Conservation (phyloP, 306 rosid species). For the Cucurbita maxima region DNA sequence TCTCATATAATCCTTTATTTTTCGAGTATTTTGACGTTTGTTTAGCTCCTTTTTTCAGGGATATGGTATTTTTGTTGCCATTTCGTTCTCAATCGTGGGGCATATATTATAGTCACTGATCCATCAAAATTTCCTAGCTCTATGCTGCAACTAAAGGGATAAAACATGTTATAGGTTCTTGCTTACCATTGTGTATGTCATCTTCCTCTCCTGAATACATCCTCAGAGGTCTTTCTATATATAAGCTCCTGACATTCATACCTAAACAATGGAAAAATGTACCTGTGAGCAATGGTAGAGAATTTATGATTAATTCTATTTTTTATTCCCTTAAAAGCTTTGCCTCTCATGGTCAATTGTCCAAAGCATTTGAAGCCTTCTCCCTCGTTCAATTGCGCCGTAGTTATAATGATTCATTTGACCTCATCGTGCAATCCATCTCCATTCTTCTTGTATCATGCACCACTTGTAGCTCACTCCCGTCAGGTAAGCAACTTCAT, state of each 20-base stretch:
- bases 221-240: background rate
- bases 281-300: conserved; percentile 10
- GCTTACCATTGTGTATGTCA: conserved; percentile 14
- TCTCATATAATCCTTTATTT: background rate
- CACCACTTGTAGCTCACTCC: conserved; percentile 21
- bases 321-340: conserved; percentile 35
- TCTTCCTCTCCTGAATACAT: background rate
- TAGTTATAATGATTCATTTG: conserved; percentile 20
- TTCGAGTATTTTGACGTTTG: background rate
- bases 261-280: background rate
- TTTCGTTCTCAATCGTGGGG: background rate
- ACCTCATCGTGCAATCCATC: conserved; percentile 30
- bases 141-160: conserved; percentile 2
- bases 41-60: background rate
- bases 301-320: conserved; percentile 44
- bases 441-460: conserved; percentile 45
- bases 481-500: conserved; percentile 65
- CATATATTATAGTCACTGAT: background rate
- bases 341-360: conserved; percentile 26
- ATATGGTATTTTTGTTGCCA: background rate
- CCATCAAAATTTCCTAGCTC: background rate
- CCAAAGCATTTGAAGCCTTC: conserved; percentile 46
- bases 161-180: conserved; percentile 25
- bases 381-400: conserved; percentile 27
- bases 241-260: background rate